A percentile compares a stretch with the other conserved stretches of the same genome.
These are phyloP conservation scores for Aspergillus hortae DNA, from an alignment of 2,329 filamentous ascomycete species.

Conservation along the genomic window DNA sequence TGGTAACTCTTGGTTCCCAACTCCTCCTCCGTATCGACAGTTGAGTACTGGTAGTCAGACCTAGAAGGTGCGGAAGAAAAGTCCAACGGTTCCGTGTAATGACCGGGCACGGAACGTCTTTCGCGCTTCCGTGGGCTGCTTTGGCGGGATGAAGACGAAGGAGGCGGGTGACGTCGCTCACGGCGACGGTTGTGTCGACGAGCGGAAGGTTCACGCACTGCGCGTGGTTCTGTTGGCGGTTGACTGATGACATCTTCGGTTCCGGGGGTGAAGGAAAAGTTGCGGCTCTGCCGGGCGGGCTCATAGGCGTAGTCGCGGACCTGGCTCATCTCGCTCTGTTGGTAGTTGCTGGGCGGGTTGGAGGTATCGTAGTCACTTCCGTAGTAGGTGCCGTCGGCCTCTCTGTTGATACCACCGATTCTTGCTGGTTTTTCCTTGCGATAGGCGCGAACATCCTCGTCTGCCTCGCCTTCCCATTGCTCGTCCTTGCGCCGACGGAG, in stretches of 20 bases:
- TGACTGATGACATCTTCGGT: slow-evolving; percentile 43
- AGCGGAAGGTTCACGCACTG: slow-evolving; percentile 24
- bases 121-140: slow-evolving; percentile 37
- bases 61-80: slow-evolving; percentile 37
- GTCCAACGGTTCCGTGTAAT: slow-evolving; percentile 44
- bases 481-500: slow-evolving; percentile 40
- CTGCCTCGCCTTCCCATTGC: slow-evolving; percentile 59
- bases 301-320: slow-evolving; percentile 39
- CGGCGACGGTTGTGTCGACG: slow-evolving; percentile 31
- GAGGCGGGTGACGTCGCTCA: slow-evolving; percentile 23
- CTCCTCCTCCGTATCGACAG: slow-evolving; percentile 37
- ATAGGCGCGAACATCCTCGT: slow-evolving; percentile 74
- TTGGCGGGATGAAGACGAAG: slow-evolving; percentile 26
- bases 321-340: slow-evolving; percentile 48
- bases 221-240: slow-evolving; percentile 33
- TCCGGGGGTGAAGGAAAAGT: slow-evolving; percentile 50
- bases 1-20: slow-evolving; percentile 55
- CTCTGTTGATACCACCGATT: slow-evolving; percentile 84
- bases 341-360: slow-evolving; percentile 54
- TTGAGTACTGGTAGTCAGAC: slow-evolving; percentile 40
- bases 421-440: slow-evolving; percentile 80
- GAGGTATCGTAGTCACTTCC: slow-evolving; percentile 68
- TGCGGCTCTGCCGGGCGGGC: slow-evolving; percentile 24
- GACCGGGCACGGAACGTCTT: slow-evolving; percentile 32
- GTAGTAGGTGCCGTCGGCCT: slow-evolving; percentile 78